Evolutionary conservation across 2,329 filamentous ascomycete species (phyloP), one percentile per base, ranked within the genome.

Genomic region (Catunica adiposa): DNA sequence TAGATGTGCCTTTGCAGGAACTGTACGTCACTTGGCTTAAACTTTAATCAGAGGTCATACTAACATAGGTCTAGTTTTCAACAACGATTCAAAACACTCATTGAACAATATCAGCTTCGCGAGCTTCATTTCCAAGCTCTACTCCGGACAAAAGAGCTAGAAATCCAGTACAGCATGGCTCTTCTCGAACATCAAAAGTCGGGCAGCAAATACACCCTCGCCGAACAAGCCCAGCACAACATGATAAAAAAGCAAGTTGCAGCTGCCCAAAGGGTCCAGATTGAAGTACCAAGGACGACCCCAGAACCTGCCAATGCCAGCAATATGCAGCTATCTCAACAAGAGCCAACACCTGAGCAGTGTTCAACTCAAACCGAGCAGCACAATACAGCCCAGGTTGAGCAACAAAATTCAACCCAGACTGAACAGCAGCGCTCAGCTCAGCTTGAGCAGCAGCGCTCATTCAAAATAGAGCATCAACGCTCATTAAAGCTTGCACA

Each of bases 91-190:
- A 96, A 94, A 67, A 94, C 89, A 0, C 83, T 98, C 63, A 85
- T 94, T 63, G 92, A 98, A 61, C 92, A 97, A 69, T 97, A 95
- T 68, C 92, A 98, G 69, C 76, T 95, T 58, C 86, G 92, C 51
- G 92, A 98, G 67, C 74, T 96, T 54, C 89, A 97, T 66, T 97
- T 95, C 67, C 86, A 94, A 66, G 86, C 88, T 23, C 76, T 94
- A 38, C 82, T 98, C 69, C 86, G 90, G 60, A 89, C 87, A 60
- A 97, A 97, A 67, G 92, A 98, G 65, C 80, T 95, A 29, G 92
- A 98, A 66, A 88, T 97, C 56, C 89, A 95, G 64, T 89, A 86
- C 66, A 85, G 96, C 61, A 82, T 89, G 68, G 86, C 87, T 22
- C 84, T 88, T 58, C 86, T 85, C 63, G 92, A 98, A 66, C 82